A percentile compares a stretch with the other conserved stretches of the same genome.
phyloP scores from a whole-genome alignment of 1,139 yeast genomes.

The Kodamaea fungicola region DNA sequence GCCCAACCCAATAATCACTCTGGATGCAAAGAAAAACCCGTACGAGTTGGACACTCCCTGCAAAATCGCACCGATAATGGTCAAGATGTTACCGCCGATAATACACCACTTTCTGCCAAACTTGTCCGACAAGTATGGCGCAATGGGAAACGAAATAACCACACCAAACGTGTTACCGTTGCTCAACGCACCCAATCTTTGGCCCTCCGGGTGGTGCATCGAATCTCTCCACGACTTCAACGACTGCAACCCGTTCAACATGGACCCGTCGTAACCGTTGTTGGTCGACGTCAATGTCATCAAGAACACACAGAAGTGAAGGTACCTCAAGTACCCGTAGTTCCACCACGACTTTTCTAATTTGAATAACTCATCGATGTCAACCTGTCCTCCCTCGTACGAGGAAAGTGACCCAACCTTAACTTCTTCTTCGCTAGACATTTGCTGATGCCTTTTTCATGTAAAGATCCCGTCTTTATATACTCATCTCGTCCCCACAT shows the following conservation, averaged over 20 bases:
- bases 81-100: conserved; percentile 11
- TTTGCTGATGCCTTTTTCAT: not conserved
- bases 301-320: conserved; percentile 15
- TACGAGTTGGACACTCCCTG: conserved; percentile 39
- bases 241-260: conserved; percentile 22
- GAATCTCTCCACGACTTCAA: conserved; percentile 14
- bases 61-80: conserved; percentile 20
- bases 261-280: conserved; percentile 20
- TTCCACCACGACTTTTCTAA: conserved; percentile 13
- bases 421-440: not conserved
- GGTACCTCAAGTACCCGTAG: conserved; percentile 9
- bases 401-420: no score
- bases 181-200: conserved; percentile 19
- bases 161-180: conserved; percentile 23
- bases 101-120: conserved; percentile 39
- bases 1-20: conserved; percentile 45
- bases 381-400: no score
- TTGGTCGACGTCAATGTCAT: conserved; percentile 20
- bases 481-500: no score
- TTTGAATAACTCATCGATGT: conserved; percentile 4
- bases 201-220: conserved; percentile 19
- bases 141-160: conserved; percentile 24
- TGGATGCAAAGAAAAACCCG: conserved; percentile 32
- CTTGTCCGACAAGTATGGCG: conserved; percentile 36
- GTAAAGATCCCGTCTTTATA: no score